Base-by-base conservation (phyloP, 306 rosid species). In the Prosopis cineraria region DNA sequence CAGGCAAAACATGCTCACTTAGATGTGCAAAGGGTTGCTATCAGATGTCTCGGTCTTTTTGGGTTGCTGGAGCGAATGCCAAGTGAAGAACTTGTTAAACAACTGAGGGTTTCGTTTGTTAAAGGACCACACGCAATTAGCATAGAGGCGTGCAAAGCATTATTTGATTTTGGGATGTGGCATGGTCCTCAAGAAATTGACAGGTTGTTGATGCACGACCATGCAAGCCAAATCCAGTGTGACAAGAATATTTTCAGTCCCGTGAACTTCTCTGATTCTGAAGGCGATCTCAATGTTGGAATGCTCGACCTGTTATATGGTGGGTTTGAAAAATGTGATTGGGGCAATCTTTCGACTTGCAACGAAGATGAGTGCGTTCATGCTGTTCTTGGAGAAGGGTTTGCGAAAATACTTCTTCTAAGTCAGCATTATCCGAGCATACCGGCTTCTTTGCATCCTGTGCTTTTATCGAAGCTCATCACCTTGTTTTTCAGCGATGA, bases 31-130 rank as follows among this genome's bases (percentile, higher is more conserved):
- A 89, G 97, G 86, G 90, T 93, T 73, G 88, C 97, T 11, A 45
- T 91, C 68, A 90, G 98, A 84, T 91, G 99, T 79, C 92, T 95
- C 48, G 99, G 97, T 53, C 96, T 93, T 75, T 95, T 87, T 83
- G 99, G 97, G 33, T 87, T 95, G 89, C 77, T 95, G 87, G 98
- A 95, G 86, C 88, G 83, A 72, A 93, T 85, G 79, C 98, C 91
- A 59, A 86, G 86, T 75, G 84, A 82, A 78, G 97, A 89, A 66
- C 87, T 93, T 52, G 84, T 95, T 76, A 91, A 85, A 84, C 98
- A 89, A 88, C 85, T 93, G 82, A 83, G 87, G 74, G 65, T 78
- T 74, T 89, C 97, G 75, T 93, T 87, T 79, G 79, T 81, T 47
- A 87, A 78, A 84, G 96, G 94, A 25, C 93, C 95, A 25, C 75